phyloP scores from a whole-genome alignment of 305 asterid genomes.

The Nicotiana rustica region DNA sequence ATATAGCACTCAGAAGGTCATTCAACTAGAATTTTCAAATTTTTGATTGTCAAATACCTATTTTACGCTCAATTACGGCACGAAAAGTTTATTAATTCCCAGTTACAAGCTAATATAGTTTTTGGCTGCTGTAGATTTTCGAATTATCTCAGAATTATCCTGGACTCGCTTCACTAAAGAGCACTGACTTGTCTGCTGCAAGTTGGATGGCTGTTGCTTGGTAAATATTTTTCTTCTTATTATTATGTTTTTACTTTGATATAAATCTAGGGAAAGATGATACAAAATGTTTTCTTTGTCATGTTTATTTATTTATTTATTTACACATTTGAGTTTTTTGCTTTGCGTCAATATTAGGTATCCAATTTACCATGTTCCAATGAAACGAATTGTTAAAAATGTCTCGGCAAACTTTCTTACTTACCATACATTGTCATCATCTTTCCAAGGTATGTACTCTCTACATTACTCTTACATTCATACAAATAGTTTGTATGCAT shows the following conservation, averaged over 20 bases:
- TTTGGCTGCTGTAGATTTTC: slow-evolving; percentile 36
- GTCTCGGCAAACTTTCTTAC: slow-evolving; percentile 48
- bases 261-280: not conserved
- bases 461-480: not conserved
- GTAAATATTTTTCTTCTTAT: slow-evolving; percentile 36
- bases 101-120: slow-evolving; percentile 9
- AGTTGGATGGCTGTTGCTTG: slow-evolving; percentile 57
- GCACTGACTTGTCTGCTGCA: slow-evolving; percentile 51
- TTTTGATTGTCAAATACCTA: too few relatives aligned
- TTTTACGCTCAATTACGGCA: too few relatives aligned
- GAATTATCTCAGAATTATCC: slow-evolving; percentile 38
- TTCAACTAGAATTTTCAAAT: too few relatives aligned
- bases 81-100: too few relatives aligned
- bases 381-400: slow-evolving; percentile 40
- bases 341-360: slow-evolving; percentile 39
- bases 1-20: too few relatives aligned
- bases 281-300: not conserved
- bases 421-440: slow-evolving; percentile 50
- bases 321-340: not conserved
- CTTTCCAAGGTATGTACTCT: slow-evolving; percentile 43
- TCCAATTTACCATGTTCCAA: slow-evolving; percentile 50
- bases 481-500: not conserved
- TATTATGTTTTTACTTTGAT: not conserved
- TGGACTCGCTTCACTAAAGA: slow-evolving; percentile 43
- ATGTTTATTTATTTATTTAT: not conserved